These are phyloP conservation scores for Samsoniella hepiali DNA, from an alignment of 2,329 filamentous ascomycete species.

Conservation along the genomic window DNA sequence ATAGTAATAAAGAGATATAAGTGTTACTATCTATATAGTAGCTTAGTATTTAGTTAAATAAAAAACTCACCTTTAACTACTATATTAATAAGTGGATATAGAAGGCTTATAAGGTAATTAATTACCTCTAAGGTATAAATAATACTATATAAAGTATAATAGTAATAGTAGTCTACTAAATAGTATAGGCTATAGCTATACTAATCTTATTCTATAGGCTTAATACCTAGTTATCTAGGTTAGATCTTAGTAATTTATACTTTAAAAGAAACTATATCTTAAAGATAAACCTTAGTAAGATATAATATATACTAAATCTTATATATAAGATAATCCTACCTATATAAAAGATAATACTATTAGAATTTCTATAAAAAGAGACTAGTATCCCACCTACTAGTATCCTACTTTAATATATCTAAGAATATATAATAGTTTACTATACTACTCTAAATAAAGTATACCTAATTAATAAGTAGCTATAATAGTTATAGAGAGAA, in stretches of 20 bases:
- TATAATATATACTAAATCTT: slow-evolving; percentile 5
- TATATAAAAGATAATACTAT: neutral
- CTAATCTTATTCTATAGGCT: neutral
- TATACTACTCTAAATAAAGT: neutral
- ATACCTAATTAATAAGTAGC: neutral
- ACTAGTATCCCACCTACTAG: neutral
- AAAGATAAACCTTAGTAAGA: neutral
- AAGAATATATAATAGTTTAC: neutral
- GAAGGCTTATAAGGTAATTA: neutral
- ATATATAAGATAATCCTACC: neutral
- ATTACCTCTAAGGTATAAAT: neutral
- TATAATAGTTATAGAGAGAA: neutral
- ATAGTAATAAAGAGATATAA: neutral
- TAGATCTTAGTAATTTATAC: neutral
- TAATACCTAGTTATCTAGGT: neutral
- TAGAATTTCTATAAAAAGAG: neutral
- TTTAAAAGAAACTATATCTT: neutral
- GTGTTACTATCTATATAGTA: neutral
- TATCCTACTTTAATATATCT: neutral
- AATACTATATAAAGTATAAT: neutral
- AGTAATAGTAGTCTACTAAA: neutral
- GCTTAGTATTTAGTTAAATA: neutral
- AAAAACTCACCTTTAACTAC: neutral
- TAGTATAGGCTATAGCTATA: neutral
- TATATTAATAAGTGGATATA: neutral